phyloP scores from a whole-genome alignment of 805 yeast genomes.

The Kodamaea fukazawae region DNA sequence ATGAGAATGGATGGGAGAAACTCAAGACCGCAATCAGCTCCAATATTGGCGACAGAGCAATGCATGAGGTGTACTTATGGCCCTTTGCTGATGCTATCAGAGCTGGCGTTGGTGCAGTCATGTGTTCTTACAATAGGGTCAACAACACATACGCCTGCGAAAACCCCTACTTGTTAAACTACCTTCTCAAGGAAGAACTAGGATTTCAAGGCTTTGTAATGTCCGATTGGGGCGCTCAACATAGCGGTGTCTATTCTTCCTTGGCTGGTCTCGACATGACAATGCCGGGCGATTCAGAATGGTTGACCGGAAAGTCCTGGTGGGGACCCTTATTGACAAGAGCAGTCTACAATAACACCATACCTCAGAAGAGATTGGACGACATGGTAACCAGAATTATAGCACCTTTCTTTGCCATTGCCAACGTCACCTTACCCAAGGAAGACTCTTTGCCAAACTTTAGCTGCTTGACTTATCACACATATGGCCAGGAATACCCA shows the following conservation, averaged over 20 bases:
- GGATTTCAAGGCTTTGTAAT: constrained; percentile 70
- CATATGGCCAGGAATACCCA: constrained; percentile 53
- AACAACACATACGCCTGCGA: constrained; percentile 60
- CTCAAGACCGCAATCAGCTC: constrained; percentile 46
- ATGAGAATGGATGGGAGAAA: constrained; percentile 41
- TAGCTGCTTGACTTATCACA: constrained; percentile 57
- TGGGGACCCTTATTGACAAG: constrained; percentile 59
- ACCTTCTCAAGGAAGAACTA: constrained; percentile 55
- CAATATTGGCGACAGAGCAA: constrained; percentile 56
- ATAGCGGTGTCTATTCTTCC: constrained; percentile 53
- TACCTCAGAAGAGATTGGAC: constrained; percentile 51
- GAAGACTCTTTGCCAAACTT: constrained; percentile 50
- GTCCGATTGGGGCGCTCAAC: constrained; percentile 67
- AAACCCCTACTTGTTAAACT: constrained; percentile 53
- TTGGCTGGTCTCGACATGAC: constrained; percentile 63
- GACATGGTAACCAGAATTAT: constrained; percentile 63
- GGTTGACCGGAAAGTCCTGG: constrained; percentile 51
- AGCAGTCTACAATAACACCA: constrained; percentile 54
- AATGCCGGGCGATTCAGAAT: constrained; percentile 59
- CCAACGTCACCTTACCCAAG: constrained; percentile 33
- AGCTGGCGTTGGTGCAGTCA: constrained; percentile 60
- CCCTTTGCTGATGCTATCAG: constrained; percentile 63
- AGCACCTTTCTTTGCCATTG: constrained; percentile 53
- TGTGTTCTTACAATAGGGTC: constrained; percentile 58
- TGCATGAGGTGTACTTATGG: constrained; percentile 64